These are phyloP conservation scores for Schizochytrium sp. DNA, from an alignment of 108 stramenopile species.

Conservation along the genomic window DNA sequence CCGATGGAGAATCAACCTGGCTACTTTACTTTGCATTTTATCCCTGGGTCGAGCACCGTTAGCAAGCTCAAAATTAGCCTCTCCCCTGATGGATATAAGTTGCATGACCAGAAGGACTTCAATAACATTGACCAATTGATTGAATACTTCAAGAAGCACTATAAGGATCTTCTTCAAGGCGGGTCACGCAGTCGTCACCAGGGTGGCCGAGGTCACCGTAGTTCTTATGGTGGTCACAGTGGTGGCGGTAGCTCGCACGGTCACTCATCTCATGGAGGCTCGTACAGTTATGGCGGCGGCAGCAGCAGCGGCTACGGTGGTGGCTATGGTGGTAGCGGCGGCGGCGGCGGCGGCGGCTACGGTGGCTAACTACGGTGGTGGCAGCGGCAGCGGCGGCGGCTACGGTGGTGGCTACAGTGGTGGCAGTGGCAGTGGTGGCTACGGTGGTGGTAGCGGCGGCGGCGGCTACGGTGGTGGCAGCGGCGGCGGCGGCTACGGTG, in stretches of 20 bases:
- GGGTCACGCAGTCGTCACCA: conserved; percentile 3
- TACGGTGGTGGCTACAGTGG: background rate
- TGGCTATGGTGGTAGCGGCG: conserved; percentile 11
- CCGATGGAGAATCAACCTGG: conserved; percentile 54
- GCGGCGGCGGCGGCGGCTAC: background rate
- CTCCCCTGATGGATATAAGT: conserved; percentile 34
- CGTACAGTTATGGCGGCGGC: background rate
- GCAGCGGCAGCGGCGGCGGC: conserved; percentile 30
- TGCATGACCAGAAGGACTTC: background rate
- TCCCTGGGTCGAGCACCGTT: background rate
- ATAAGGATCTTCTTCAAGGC: background rate
- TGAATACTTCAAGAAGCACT: conserved; percentile 38
- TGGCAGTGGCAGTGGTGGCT: background rate
- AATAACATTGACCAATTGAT: conserved; percentile 21
- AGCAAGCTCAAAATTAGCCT: conserved; percentile 31
- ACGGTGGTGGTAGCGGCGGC: conserved; percentile 17
- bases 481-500: background rate
- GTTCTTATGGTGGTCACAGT: background rate
- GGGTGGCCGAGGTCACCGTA: background rate
- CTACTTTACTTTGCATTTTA: conserved; percentile 34
- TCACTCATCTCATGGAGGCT: background rate
- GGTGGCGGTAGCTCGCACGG: background rate
- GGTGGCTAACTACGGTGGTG: background rate
- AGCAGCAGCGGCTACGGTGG: background rate
- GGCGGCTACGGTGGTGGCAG: conserved; percentile 16